Base-by-base conservation (phyloP, 2,329 filamentous ascomycete species). In the Talaromyces sp. region DNA sequence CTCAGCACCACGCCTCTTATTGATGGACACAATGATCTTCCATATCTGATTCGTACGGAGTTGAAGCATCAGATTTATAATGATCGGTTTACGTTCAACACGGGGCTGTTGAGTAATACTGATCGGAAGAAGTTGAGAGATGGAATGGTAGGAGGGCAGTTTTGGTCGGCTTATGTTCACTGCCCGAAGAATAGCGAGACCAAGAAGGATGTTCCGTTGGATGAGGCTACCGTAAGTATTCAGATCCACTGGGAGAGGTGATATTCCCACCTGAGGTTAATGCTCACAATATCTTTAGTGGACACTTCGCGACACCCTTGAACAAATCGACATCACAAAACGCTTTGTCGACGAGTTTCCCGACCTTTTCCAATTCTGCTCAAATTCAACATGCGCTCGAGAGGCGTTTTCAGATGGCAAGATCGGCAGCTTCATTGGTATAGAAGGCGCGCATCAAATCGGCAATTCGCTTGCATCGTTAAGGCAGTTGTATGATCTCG, bases 21-120 rank as follows among this genome's bases (percentile, higher is more conserved):
- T 14, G 72, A 74, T 64, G 72, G 72, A 6, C 72, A 74, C 45
- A 74, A 74, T 63, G 72, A 74, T 61, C 59, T 73, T 24, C 72
- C 72, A 3, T 69, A 70, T 57, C 47, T 73, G 19, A 63, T 74
- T 24, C 66, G 72, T 16, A 64, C 67, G 8, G 65, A 70, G 16
- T 64, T 70, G 14, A 60, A 73, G 27, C 66, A 70, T 37, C 70
- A 71, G 47, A 70, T 74, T 19, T 70, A 72, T 58, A 63, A 70
- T 65, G 65, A 61, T 8, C 60, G 41, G 9, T 65, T 65, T 45
- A 65, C 63, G 16, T 65, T 70, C 41, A 64, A 68, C 22, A 66
- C 68, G 45, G 65, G 68, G 1, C 62, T 71, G 10, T 39, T 66
- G 13, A 67, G 72, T 45, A 70, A 74, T 35, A 73, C 70, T 1